phyloP scores from a whole-genome alignment of 1,139 yeast species.

The Saccharomyces hybrid region DNA sequence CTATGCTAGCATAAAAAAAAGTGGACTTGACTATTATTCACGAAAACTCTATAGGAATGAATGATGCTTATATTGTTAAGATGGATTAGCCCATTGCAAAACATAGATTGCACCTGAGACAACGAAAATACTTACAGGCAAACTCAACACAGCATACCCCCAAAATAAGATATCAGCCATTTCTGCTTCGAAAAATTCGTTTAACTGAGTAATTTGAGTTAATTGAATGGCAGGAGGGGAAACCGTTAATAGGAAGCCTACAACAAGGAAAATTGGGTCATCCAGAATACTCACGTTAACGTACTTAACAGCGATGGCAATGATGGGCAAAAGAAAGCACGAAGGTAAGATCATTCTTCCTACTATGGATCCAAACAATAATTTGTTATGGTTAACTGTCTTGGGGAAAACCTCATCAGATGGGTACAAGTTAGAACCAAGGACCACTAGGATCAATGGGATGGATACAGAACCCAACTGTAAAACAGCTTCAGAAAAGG shows the following conservation, averaged over 20 bases:
- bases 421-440: conserved; percentile 71
- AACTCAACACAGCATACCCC: conserved; percentile 68
- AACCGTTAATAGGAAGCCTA: conserved; percentile 60
- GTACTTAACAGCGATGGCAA: conserved; percentile 53
- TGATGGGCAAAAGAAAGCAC: conserved; percentile 51
- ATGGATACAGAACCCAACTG: conserved; percentile 85
- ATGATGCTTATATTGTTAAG: not conserved
- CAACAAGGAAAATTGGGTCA: conserved; percentile 69
- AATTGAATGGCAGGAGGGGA: conserved; percentile 77
- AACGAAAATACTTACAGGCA: conserved; percentile 63
- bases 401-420: conserved; percentile 58
- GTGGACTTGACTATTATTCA: not conserved
- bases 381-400: conserved; percentile 50
- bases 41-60: not conserved
- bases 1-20: conserved; percentile 2
- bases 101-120: conserved; percentile 53
- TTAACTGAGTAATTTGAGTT: conserved; percentile 65
- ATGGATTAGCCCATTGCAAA: conserved; percentile 32
- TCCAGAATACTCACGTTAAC: conserved; percentile 58
- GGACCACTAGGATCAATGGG: conserved; percentile 66
- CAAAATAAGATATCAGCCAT: conserved; percentile 73
- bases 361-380: conserved; percentile 56
- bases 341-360: conserved; percentile 73
- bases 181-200: conserved; percentile 52
- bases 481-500: conserved; percentile 64